Evolutionary conservation across 805 yeast genomes (phyloP).

Genomic region (Priceomyces fermenticarens): DNA sequence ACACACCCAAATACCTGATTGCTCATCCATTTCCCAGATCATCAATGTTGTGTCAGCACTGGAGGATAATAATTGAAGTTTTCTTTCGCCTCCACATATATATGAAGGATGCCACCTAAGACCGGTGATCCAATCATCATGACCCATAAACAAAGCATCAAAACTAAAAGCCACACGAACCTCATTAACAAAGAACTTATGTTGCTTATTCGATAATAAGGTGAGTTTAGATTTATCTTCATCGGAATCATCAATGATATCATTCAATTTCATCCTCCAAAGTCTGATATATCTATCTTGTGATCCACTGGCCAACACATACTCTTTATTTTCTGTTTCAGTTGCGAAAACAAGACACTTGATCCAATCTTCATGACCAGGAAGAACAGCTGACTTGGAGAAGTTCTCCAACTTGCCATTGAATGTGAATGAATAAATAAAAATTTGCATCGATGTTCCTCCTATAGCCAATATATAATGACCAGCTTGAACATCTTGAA

Average conservation of each 20-base stretch:
- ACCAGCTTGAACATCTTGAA: slow-evolving; percentile 28
- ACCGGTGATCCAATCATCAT: slow-evolving; percentile 95
- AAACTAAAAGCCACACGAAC: slow-evolving; percentile 61
- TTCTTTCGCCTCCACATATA: slow-evolving; percentile 18
- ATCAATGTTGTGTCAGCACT: slow-evolving; percentile 92
- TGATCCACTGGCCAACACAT: slow-evolving; percentile 80
- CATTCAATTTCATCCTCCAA: slow-evolving; percentile 72
- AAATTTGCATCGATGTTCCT: slow-evolving; percentile 59
- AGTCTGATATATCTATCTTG: slow-evolving; percentile 90
- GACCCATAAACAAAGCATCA: slow-evolving; percentile 95
- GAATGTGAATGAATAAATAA: slow-evolving; percentile 47
- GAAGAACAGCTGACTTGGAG: slow-evolving; percentile 49
- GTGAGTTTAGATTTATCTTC: slow-evolving; percentile 52
- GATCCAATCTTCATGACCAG: slow-evolving; percentile 98
- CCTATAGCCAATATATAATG: slow-evolving; percentile 62
- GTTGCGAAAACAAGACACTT: slow-evolving; percentile 64
- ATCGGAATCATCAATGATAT: slow-evolving; percentile 52
- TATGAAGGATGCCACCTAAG: slow-evolving; percentile 70
- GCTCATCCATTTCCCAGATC: slow-evolving; percentile 87
- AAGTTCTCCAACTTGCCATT: slow-evolving; percentile 16
- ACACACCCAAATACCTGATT: slow-evolving; percentile 89
- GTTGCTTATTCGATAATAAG: slow-evolving; percentile 68
- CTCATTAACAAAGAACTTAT: slow-evolving; percentile 46
- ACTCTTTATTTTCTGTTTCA: slow-evolving; percentile 46
- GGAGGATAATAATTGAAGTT: slow-evolving; percentile 67